phyloP scores from a whole-genome alignment of 257 asterid species.

The Nicotiana benthamiana region DNA sequence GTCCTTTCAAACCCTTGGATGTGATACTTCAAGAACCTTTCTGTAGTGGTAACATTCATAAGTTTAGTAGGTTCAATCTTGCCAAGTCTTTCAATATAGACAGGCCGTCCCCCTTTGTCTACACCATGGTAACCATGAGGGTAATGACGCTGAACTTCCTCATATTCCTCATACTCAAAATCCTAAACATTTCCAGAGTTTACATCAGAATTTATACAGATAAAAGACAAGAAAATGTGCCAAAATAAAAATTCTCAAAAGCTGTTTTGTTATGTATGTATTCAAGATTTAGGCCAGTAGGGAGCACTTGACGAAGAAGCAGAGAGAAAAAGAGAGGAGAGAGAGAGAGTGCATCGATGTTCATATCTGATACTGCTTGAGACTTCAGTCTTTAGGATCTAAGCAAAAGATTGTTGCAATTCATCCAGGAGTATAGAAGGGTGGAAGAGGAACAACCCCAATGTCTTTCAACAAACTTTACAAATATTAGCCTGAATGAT shows the following conservation, averaged over 20 bases:
- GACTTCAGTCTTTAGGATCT: not conserved
- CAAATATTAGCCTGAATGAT: not conserved
- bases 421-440: not conserved
- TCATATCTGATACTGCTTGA: not conserved
- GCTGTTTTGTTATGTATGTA: not conserved
- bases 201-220: slow-evolving; percentile 4
- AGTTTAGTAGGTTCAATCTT: slow-evolving; percentile 78
- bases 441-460: not conserved
- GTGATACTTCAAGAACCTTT: slow-evolving; percentile 86
- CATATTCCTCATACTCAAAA: slow-evolving; percentile 68
- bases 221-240: slow-evolving; percentile 16
- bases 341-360: not conserved
- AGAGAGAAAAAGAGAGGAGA: not conserved
- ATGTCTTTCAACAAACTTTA: not conserved
- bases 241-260: not conserved
- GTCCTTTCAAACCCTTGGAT: slow-evolving; percentile 85
- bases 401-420: not conserved
- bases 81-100: slow-evolving; percentile 93
- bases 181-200: slow-evolving; percentile 44
- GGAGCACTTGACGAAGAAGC: not conserved
- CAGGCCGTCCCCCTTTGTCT: slow-evolving; percentile 86
- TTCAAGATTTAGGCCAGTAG: not conserved
- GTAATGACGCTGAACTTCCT: slow-evolving; percentile 68
- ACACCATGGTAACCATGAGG: slow-evolving; percentile 98
- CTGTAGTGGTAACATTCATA: slow-evolving; percentile 75